Evolutionary conservation across 2,329 filamentous ascomycete species (phyloP).

Genomic region (Pseudodiploospora longispora): DNA sequence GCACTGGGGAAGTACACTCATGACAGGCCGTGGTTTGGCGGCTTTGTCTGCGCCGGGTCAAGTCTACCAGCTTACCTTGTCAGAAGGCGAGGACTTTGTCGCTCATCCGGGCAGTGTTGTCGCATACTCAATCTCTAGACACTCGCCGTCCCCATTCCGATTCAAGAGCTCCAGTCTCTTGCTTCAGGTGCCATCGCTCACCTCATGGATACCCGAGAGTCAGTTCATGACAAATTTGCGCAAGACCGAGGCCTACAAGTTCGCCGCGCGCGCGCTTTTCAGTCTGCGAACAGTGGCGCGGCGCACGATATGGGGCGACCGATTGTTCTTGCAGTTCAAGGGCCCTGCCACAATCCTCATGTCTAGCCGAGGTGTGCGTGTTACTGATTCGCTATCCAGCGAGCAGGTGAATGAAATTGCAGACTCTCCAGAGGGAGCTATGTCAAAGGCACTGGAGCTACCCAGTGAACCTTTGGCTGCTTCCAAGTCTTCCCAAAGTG

Average conservation of each 20-base stretch:
- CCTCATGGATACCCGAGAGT: slow-evolving; percentile 59
- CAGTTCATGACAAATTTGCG: slow-evolving; percentile 68
- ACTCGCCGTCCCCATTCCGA: slow-evolving; percentile 73
- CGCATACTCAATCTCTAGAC: slow-evolving; percentile 72
- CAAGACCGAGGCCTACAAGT: slow-evolving; percentile 64
- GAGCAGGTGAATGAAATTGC: slow-evolving; percentile 87
- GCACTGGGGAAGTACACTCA: slow-evolving; percentile 84
- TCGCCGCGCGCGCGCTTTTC: slow-evolving; percentile 56
- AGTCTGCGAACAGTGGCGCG: slow-evolving; percentile 67
- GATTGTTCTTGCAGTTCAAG: slow-evolving; percentile 83
- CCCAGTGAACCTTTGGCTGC: slow-evolving; percentile 24
- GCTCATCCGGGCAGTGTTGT: slow-evolving; percentile 88
- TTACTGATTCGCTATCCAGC: slow-evolving; percentile 69
- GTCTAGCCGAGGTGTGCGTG: slow-evolving; percentile 73
- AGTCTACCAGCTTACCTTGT: slow-evolving; percentile 76
- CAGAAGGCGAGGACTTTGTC: slow-evolving; percentile 79
- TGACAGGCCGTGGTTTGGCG: slow-evolving; percentile 81
- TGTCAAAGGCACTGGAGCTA: slow-evolving; percentile 50
- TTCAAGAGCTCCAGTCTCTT: slow-evolving; percentile 70
- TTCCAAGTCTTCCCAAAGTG: slow-evolving; percentile 3
- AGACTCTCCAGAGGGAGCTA: slow-evolving; percentile 64
- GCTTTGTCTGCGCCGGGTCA: slow-evolving; percentile 82
- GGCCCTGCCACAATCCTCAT: slow-evolving; percentile 81
- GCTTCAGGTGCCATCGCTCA: slow-evolving; percentile 66
- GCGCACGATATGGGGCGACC: slow-evolving; percentile 85